These are phyloP conservation scores for Hypoxylon sp. DNA, from an alignment of 2,329 filamentous ascomycete species.

Conservation along the genomic window DNA sequence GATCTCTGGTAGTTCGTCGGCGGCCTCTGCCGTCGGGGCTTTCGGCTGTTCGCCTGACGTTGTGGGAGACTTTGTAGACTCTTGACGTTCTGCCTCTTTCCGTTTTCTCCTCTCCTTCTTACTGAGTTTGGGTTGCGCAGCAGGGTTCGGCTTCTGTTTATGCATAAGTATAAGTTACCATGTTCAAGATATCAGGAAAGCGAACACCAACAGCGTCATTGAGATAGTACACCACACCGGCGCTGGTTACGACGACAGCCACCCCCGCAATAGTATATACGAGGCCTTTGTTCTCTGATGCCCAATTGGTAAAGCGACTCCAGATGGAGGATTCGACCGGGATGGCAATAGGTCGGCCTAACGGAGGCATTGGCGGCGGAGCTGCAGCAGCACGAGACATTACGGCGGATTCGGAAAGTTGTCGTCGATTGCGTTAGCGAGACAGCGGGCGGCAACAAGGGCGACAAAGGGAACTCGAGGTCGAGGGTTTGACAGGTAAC, in stretches of 20 bases:
- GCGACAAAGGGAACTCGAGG: constrained; percentile 13
- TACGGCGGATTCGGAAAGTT: constrained; percentile 38
- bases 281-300: constrained; percentile 92
- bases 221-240: constrained; percentile 93
- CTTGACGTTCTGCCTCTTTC: constrained; percentile 80
- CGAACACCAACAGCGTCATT: constrained; percentile 66
- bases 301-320: constrained; percentile 93
- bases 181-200: constrained; percentile 1
- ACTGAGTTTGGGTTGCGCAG: constrained; percentile 76
- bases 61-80: constrained; percentile 56
- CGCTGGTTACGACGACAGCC: constrained; percentile 89
- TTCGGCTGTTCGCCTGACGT: constrained; percentile 60
- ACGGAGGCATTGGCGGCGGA: constrained; percentile 63
- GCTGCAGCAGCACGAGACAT: constrained; percentile 58
- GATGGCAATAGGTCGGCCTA: constrained; percentile 59
- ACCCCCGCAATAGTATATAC: constrained; percentile 98
- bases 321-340: constrained; percentile 75
- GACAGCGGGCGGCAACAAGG: neutral
- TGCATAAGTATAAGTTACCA: constrained; percentile 25
- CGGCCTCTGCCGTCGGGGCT: constrained; percentile 66
- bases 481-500: constrained; percentile 1
- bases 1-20: constrained; percentile 78
- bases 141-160: constrained; percentile 59
- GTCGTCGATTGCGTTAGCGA: constrained; percentile 15
- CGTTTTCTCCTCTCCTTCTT: constrained; percentile 92